Evolutionary conservation across 768 basidiomycete species (phyloP).

Genomic region (Phanerochaete sordida): DNA sequence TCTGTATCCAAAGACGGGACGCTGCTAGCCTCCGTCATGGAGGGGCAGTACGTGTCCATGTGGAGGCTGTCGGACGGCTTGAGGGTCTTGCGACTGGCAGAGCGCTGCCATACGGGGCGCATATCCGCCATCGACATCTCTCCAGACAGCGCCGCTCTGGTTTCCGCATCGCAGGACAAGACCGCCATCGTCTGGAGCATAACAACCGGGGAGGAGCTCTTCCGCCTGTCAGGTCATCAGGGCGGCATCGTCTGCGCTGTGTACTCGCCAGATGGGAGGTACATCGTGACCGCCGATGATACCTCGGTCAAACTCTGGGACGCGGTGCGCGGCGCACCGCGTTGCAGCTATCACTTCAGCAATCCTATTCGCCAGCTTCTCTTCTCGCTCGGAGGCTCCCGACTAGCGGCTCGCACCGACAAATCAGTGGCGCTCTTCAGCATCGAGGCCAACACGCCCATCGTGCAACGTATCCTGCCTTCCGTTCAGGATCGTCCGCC

Average conservation of each 20-base stretch:
- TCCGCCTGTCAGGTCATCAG: conserved; percentile 7
- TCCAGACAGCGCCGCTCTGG: conserved; percentile 21
- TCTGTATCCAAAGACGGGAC: conserved; percentile 22
- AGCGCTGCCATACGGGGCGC: conserved; percentile 10
- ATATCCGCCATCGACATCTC: conserved; percentile 23
- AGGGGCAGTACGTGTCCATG: conserved; percentile 20
- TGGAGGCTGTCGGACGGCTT: conserved; percentile 22
- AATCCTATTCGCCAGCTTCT: too few species aligned
- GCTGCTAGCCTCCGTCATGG: conserved; percentile 21
- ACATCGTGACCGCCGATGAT: conserved; percentile 21
- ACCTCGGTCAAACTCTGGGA: conserved; percentile 23
- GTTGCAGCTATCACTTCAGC: too few species aligned
- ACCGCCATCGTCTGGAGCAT: conserved; percentile 19
- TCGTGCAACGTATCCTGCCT: too few species aligned
- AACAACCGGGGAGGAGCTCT: conserved; percentile 3
- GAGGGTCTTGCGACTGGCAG: not conserved
- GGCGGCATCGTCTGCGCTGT: conserved; percentile 14
- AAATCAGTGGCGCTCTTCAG: not conserved
- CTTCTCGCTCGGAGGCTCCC: too few species aligned
- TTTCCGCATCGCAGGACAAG: conserved; percentile 18
- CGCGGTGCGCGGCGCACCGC: conserved; percentile 7
- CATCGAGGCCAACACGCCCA: not conserved
- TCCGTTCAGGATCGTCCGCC: too few species aligned
- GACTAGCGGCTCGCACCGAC: not conserved
- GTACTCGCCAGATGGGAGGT: conserved; percentile 22